phyloP scores from a whole-genome alignment of 2,329 filamentous ascomycete genomes.

The Leptoxyphium fumago region DNA sequence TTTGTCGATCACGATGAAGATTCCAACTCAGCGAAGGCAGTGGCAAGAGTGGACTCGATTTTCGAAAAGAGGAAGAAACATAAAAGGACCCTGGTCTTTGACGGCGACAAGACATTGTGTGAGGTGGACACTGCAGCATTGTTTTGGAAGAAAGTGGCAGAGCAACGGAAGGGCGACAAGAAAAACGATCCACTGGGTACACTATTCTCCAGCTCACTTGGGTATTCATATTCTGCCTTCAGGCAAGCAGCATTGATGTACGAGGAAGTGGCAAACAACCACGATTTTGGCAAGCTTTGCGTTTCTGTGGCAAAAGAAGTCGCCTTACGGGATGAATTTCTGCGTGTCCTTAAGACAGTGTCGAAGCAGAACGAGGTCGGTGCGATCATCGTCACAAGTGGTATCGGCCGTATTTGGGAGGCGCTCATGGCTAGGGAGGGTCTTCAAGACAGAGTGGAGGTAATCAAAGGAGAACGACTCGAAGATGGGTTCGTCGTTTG shows the following conservation, averaged over 20 bases:
- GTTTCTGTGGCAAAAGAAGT: slow-evolving; percentile 27
- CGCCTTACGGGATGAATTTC: slow-evolving; percentile 34
- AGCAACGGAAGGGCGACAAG: slow-evolving; percentile 22
- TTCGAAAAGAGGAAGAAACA: slow-evolving; percentile 13
- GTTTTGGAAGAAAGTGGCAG: slow-evolving; percentile 30
- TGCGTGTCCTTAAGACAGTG: slow-evolving; percentile 26
- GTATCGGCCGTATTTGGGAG: slow-evolving; percentile 40
- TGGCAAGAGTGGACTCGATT: slow-evolving; percentile 20
- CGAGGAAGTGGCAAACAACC: slow-evolving; percentile 28
- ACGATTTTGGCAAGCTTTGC: slow-evolving; percentile 33
- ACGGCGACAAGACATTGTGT: slow-evolving; percentile 43
- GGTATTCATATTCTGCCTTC: slow-evolving; percentile 42
- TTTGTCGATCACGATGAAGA: slow-evolving; percentile 26
- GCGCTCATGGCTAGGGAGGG: slow-evolving; percentile 32
- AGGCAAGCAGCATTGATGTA: slow-evolving; percentile 39
- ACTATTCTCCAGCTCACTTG: slow-evolving; percentile 33
- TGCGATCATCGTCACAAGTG: slow-evolving; percentile 41
- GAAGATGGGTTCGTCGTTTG: slow-evolving; percentile 37
- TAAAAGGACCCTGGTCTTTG: slow-evolving; percentile 39
- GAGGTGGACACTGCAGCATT: slow-evolving; percentile 34
- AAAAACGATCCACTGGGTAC: slow-evolving; percentile 36
- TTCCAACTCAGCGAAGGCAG: slow-evolving; percentile 23
- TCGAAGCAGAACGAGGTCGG: slow-evolving; percentile 23
- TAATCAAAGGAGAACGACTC: slow-evolving; percentile 40
- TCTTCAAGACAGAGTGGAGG: slow-evolving; percentile 27